Evolutionary conservation across 2,329 filamentous ascomycete species (phyloP), one percentile per base, ranked within the genome.

Genomic region (Zymoseptoria brevis): DNA sequence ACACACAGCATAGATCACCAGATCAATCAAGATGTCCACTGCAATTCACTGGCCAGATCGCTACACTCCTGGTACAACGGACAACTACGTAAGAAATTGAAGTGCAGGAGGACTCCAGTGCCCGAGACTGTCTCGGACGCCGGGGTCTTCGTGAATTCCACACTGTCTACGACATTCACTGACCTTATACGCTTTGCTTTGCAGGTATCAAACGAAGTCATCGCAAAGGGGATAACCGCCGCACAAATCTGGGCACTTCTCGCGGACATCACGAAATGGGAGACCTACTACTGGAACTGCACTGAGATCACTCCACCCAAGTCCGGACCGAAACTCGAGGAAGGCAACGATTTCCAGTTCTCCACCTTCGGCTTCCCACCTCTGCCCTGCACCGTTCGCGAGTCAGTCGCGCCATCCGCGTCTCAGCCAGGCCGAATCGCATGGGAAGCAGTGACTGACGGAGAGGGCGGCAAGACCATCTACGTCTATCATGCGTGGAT

Each of bases 401-500:
- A 71, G n/a, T 64, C 59, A 19, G 58, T 66, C 9, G 45, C 57
- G 16, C 67, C 67, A 4, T 29, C 19, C 1, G 19, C 48, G 4
- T 53, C 51, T 8, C 51, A 57, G 60, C 1, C 54, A 61, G 19
- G 55, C 60, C 9, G 67, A 9, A 50, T 69, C 7, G 67, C 67
- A 6, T 69, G 67, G 67, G 49, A 55, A 19, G 66, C 64, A 2
- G 24, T 35, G 59, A 22, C 67, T 50, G 62, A 69, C 50, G 62
- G 63, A 19, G 16, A 61, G 5, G 59, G 58, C 3, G 66, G 67
- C 5, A 66, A 69, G n/a, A 66, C 64, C 2, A 51, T 73, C 21
- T 67, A 71, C 29, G 64, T 74, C 1, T 74, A 73, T 56, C 72
- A 74, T 66, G 72, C 72, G 29, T 74, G 72, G 72, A 22, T 73